Evolutionary conservation across 2,329 filamentous ascomycete genomes (phyloP).

Genomic region (Alternaria tenuissima): DNA sequence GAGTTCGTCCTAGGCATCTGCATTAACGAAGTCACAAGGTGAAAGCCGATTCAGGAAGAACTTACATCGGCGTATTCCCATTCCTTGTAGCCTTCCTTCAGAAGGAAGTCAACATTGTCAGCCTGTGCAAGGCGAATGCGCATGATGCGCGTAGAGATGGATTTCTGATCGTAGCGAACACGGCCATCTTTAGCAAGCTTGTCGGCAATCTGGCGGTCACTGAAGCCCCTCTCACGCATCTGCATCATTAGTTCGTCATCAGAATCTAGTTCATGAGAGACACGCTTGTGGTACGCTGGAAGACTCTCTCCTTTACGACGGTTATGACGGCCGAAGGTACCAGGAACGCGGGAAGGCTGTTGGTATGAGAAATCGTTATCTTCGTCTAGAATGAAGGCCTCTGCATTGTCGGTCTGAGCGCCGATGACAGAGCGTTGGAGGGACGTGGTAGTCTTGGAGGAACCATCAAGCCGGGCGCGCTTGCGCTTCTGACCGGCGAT

Average conservation of each 20-base stretch:
- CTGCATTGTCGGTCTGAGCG: constrained; percentile 18
- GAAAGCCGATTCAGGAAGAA: background rate
- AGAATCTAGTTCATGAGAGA: constrained; percentile 54
- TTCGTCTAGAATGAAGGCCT: constrained; percentile 36
- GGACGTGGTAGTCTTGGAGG: constrained; percentile 3
- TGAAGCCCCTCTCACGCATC: constrained; percentile 54
- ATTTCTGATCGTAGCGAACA: constrained; percentile 56
- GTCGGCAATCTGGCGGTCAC: constrained; percentile 55
- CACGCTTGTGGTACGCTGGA: constrained; percentile 52
- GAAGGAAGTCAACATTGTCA: constrained; percentile 54
- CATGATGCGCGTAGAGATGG: constrained; percentile 58
- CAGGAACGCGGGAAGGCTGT: constrained; percentile 24
- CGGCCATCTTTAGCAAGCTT: constrained; percentile 54
- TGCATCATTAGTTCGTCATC: constrained; percentile 58
- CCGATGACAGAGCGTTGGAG: constrained; percentile 22
- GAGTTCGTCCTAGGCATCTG: constrained; percentile 52
- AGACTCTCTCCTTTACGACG: constrained; percentile 47
- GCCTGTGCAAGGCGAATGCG: constrained; percentile 56
- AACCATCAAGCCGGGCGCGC: constrained; percentile 15
- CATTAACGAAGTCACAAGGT: constrained; percentile 8
- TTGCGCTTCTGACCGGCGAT: constrained; percentile 27
- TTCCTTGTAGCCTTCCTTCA: constrained; percentile 58
- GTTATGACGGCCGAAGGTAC: constrained; percentile 35
- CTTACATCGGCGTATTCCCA: constrained; percentile 61
- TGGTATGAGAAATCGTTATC: constrained; percentile 13